Percentiles rank a stretch among this genome's conserved stretches.
These are phyloP conservation scores for Arabis hirsuta DNA, from an alignment of 345 rosid species.

Conservation along the genomic window DNA sequence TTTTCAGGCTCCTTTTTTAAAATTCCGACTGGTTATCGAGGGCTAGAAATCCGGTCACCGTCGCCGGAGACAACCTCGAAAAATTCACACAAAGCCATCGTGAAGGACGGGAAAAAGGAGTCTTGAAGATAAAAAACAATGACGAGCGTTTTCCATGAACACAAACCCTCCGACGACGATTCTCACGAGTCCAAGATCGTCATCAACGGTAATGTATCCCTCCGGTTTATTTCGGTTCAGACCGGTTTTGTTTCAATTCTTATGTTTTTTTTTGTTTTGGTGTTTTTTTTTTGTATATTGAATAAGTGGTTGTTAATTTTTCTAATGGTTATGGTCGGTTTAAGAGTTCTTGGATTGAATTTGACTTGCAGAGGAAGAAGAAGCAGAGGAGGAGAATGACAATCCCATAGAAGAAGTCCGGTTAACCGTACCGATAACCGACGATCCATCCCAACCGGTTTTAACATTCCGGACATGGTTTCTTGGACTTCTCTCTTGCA, in stretches of 20 bases:
- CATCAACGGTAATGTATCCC: conserved; percentile 32
- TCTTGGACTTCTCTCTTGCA: conserved; percentile 52
- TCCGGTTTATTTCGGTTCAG: conserved; percentile 16
- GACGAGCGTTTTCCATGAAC: conserved; percentile 40
- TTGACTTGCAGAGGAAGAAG: conserved; percentile 35
- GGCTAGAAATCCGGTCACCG: conserved; percentile 39
- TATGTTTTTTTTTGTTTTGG: too few species aligned
- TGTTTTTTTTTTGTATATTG: too few species aligned
- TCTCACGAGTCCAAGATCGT: conserved; percentile 39
- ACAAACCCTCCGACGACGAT: conserved; percentile 26
- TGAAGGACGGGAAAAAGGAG: conserved; percentile 38
- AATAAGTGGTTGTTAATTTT: neutral
- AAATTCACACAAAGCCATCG: conserved; percentile 14
- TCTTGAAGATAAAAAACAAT: conserved; percentile 29
- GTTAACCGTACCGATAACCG: conserved; percentile 57
- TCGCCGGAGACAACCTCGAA: conserved; percentile 36
- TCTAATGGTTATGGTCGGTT: neutral
- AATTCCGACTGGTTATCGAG: conserved; percentile 33
- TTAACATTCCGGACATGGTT: conserved; percentile 66
- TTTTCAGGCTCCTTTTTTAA: conserved; percentile 29
- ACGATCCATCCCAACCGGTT: conserved; percentile 53
- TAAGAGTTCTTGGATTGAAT: neutral
- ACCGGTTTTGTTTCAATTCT: neutral
- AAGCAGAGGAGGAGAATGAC: conserved; percentile 47
- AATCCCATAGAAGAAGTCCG: conserved; percentile 66